Evolutionary conservation across 2,329 filamentous ascomycete species (phyloP), one percentile per base, ranked within the genome.

Genomic region (Xylaria sp.): DNA sequence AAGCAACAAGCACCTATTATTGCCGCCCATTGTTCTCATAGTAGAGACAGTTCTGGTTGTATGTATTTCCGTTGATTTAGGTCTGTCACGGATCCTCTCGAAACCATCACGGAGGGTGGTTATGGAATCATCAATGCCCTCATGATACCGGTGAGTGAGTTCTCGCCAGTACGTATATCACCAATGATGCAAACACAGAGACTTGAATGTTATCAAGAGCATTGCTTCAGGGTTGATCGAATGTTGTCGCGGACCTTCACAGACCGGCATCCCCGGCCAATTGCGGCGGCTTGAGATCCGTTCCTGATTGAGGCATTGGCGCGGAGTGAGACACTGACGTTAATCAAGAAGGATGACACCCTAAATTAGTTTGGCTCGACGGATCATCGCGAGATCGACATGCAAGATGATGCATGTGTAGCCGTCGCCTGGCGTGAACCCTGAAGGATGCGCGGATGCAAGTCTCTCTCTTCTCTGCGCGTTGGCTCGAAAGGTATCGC

Each of bases 251-350:
- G 47, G 46, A 30, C 34, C 5, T 57, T 60, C 10, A 35, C 55
- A 58, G 46, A 52, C 30, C 52, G 52, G 19, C 39, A 46, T 30
- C 39, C 35, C 34, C 18, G 11, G 8, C 23, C 50, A 23, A 58
- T 53, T 42, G 48, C 60, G 62, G 60, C 50, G 54, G 58, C 51
- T 60, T 52, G 44, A 19, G 35, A 52, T 57, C 62, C 60, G 62
- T 62, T 62, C 63, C 61, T 23, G 44, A 61, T 63, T 19, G 48
- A 65, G 63, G 54, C 60, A 35, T 30, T 16, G 54, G 35, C 19
- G 54, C 57, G 54, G 47, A 58, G 44, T 16, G n/a, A n/a, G 39
- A 35, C 23, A 54, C 35, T 16, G 23, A 4, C 10, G 11, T 16
- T 16, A 6, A 46, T 16, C n/a, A 46, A 42, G 37, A 13, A 42